These are phyloP conservation scores for Hemisphaericaspora nanyangensis DNA, from an alignment of 805 yeast species.

Conservation along the genomic window DNA sequence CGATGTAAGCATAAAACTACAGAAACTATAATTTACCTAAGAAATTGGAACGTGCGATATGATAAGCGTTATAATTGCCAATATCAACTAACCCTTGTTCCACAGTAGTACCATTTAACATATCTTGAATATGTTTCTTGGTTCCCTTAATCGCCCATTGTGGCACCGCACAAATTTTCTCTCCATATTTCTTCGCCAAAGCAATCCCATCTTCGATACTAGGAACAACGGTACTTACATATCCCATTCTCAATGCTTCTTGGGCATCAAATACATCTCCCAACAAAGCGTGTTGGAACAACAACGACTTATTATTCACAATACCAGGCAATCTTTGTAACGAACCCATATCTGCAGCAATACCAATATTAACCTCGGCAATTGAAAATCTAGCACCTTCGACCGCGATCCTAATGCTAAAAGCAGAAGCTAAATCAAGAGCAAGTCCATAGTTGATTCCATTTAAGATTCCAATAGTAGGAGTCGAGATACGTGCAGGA, in stretches of 20 bases:
- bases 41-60: conserved; percentile 15
- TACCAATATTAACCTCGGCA: conserved; percentile 68
- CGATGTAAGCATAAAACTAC: too few relatives aligned
- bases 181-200: conserved; percentile 49
- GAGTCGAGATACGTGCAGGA: conserved; percentile 47
- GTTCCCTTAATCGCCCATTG: conserved; percentile 65
- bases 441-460: conserved; percentile 67
- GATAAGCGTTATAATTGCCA: conserved; percentile 48
- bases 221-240: conserved; percentile 44
- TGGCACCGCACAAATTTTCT: conserved; percentile 41
- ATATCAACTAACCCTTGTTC: conserved; percentile 50
- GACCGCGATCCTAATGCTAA: conserved; percentile 54
- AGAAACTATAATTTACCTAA: not conserved
- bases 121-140: conserved; percentile 48
- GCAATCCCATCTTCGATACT: conserved; percentile 47
- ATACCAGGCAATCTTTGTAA: conserved; percentile 61
- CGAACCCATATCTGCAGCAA: conserved; percentile 78
- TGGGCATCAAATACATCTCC: conserved; percentile 52
- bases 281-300: conserved; percentile 59
- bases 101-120: conserved; percentile 31
- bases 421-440: conserved; percentile 58
- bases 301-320: conserved; percentile 51
- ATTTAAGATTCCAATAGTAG: conserved; percentile 66
- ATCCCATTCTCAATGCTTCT: conserved; percentile 57
- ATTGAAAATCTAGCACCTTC: conserved; percentile 52